phyloP scores from a whole-genome alignment of 2,329 filamentous ascomycete species.

The Penicillium oxalicum region DNA sequence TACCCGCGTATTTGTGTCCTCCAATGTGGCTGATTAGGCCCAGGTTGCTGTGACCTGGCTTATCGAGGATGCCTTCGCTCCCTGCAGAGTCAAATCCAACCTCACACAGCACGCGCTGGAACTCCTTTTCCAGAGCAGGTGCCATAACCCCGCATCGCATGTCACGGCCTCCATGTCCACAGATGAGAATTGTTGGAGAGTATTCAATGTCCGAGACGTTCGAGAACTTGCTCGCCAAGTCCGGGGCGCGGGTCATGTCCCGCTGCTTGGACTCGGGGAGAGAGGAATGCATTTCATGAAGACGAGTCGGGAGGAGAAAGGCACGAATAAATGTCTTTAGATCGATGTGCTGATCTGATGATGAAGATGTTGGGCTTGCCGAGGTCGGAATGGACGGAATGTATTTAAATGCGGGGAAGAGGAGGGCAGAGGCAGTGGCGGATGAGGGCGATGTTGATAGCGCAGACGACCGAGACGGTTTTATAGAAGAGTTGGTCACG shows the following conservation, averaged over 20 bases:
- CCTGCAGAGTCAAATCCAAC: conserved; percentile 26
- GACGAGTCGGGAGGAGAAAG: conserved; percentile 35
- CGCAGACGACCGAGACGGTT: conserved; percentile 40
- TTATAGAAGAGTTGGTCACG: conserved; percentile 69
- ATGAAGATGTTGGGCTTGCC: conserved; percentile 45
- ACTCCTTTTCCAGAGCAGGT: conserved; percentile 65
- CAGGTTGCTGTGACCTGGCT: conserved; percentile 32
- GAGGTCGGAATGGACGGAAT: conserved; percentile 64
- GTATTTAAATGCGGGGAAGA: conserved; percentile 80
- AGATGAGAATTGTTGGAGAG: conserved; percentile 63
- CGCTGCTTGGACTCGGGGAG: conserved; percentile 25
- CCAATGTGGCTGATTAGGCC: conserved; percentile 72
- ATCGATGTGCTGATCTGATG: conserved; percentile 7
- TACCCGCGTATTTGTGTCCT: conserved; percentile 91
- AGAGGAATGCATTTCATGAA: conserved; percentile 30
- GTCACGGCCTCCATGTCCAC: conserved; percentile 79
- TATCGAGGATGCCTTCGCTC: conserved; percentile 23
- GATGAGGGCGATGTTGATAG: neutral
- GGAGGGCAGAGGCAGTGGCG: conserved; percentile 55
- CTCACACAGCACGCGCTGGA: conserved; percentile 44
- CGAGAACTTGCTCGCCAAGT: conserved; percentile 46
- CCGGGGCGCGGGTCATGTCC: conserved; percentile 45
- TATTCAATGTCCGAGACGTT: conserved; percentile 60
- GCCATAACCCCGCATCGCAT: conserved; percentile 75
- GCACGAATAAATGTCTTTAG: conserved; percentile 43